A percentile compares a stretch with the other conserved stretches of the same genome.
phyloP scores from a whole-genome alignment of 768 basidiomycete species.

The Leccinum broughii region DNA sequence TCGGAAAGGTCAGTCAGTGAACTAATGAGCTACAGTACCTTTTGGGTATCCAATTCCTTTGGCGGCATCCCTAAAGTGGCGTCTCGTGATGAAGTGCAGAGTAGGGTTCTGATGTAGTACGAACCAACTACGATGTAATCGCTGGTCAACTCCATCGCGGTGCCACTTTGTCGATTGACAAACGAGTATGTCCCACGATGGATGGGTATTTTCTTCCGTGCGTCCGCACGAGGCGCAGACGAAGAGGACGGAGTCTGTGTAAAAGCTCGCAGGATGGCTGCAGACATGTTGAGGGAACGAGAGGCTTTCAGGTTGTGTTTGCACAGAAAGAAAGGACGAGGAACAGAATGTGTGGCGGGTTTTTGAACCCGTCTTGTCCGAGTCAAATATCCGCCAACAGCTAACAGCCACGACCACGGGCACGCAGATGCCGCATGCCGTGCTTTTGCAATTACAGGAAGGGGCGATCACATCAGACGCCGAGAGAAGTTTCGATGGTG shows the following conservation, averaged over 20 bases:
- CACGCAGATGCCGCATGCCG: constrained; percentile 24
- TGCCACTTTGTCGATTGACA: constrained; percentile 34
- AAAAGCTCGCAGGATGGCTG: constrained; percentile 24
- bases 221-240: constrained; percentile 11
- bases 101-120: background rate
- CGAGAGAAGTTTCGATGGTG: constrained; percentile 17
- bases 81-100: constrained; percentile 1
- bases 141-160: constrained; percentile 31
- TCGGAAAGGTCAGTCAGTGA: background rate
- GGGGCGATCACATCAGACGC: constrained; percentile 8
- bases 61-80: constrained; percentile 30
- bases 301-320: constrained; percentile 1
- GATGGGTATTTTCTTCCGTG: constrained; percentile 25
- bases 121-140: constrained; percentile 26
- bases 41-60: constrained; percentile 30
- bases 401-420: constrained; percentile 14
- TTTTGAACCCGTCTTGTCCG: constrained; percentile 14
- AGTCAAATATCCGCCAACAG: constrained; percentile 8
- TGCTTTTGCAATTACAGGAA: background rate
- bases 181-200: constrained; percentile 34
- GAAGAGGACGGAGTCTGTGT: constrained; percentile 14
- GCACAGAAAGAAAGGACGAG: background rate
- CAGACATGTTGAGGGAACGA: constrained; percentile 18
- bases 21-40: constrained; percentile 11
- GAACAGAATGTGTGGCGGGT: background rate